These are phyloP conservation scores for Anaeromyces robustus DNA, from an alignment of 192 early-diverging fungal genomes.

Conservation along the genomic window DNA sequence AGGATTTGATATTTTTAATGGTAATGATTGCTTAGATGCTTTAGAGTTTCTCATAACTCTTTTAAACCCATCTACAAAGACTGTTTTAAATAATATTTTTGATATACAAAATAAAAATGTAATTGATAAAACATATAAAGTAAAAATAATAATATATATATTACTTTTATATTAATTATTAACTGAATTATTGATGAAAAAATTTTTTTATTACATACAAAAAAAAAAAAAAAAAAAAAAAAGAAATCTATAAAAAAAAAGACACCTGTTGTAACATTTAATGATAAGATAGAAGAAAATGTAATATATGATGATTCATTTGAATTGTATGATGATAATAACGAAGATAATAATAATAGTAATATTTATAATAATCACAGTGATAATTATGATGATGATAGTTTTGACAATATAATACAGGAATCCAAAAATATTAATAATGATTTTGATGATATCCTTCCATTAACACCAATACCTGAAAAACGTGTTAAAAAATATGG, in stretches of 20 bases:
- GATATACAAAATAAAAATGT: background rate
- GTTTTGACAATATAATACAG: too few species aligned
- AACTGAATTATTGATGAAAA: too few species aligned
- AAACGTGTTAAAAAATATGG: background rate
- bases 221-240: too few species aligned
- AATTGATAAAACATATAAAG: background rate
- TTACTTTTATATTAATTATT: too few species aligned
- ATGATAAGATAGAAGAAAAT: background rate
- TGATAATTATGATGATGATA: too few species aligned
- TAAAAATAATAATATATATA: too few species aligned
- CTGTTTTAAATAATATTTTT: background rate
- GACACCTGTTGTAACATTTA: background rate
- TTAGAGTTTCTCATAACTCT: background rate
- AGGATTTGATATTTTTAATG: background rate
- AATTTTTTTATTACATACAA: too few species aligned
- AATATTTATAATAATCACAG: too few species aligned
- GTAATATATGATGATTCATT: background rate
- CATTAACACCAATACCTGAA: background rate
- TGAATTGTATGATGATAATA: too few species aligned
- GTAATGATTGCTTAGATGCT: background rate
- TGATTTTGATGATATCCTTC: background rate
- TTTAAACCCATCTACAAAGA: background rate
- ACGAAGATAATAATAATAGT: too few species aligned
- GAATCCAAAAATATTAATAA: background rate
- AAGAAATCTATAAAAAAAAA: too few species aligned